These are phyloP conservation scores for Cercospora zeae-maydis DNA, from an alignment of 2,329 filamentous ascomycete genomes.

Conservation along the genomic window DNA sequence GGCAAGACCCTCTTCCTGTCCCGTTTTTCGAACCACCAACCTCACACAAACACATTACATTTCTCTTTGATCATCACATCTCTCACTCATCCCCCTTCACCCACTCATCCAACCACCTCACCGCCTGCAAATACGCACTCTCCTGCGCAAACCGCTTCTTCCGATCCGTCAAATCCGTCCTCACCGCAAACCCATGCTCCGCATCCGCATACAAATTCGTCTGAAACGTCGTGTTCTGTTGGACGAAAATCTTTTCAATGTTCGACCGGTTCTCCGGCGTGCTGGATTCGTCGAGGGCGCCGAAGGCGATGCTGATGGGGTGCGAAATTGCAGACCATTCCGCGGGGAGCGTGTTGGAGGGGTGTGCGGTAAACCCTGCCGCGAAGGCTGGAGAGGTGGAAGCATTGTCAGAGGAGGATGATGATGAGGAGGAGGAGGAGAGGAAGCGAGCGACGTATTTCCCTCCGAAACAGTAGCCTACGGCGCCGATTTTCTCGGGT, in stretches of 20 bases:
- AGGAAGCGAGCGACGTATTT: slow-evolving; percentile 69
- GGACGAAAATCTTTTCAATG: slow-evolving; percentile 31
- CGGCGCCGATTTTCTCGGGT: slow-evolving; percentile 56
- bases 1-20: not conserved
- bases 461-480: slow-evolving; percentile 73
- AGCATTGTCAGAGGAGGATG: too few species aligned
- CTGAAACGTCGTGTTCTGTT: slow-evolving; percentile 35
- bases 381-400: slow-evolving; percentile 51
- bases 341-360: slow-evolving; percentile 62
- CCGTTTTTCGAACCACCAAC: too few species aligned
- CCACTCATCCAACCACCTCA: slow-evolving; percentile 38
- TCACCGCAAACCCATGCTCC: slow-evolving; percentile 37
- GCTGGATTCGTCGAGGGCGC: slow-evolving; percentile 19
- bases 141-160: slow-evolving; percentile 38
- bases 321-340: slow-evolving; percentile 65
- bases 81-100: slow-evolving; percentile 23
- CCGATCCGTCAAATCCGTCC: slow-evolving; percentile 31
- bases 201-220: slow-evolving; percentile 34
- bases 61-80: not conserved
- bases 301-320: slow-evolving; percentile 61
- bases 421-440: too few species aligned
- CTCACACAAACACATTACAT: not conserved
- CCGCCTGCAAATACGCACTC: slow-evolving; percentile 34
- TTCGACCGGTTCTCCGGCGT: slow-evolving; percentile 25
- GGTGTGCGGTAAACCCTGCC: slow-evolving; percentile 67